Conservation (phyloP, 345 rosid genomes). For the Eucalyptus cloeziana region DNA sequence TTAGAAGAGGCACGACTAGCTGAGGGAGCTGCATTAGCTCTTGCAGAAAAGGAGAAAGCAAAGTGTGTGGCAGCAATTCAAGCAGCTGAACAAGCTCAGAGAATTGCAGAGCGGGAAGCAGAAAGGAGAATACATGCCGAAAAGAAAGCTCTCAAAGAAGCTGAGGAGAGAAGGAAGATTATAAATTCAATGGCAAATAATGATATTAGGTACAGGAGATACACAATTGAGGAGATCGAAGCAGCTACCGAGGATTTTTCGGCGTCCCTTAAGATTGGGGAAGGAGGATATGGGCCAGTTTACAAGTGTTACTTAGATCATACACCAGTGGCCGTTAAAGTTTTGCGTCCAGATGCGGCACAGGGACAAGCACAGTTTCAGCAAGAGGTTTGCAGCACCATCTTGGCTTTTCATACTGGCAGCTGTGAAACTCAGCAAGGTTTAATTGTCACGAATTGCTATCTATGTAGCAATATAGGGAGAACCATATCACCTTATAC, state of each 20-base stretch:
- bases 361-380: conserved; percentile 84
- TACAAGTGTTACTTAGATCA: conserved; percentile 50
- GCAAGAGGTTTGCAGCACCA: conserved; percentile 36
- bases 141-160: conserved; percentile 10
- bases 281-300: conserved; percentile 96
- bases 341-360: conserved; percentile 73
- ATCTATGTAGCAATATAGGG: neutral
- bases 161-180: conserved; percentile 14
- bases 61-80: conserved; percentile 48
- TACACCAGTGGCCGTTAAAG: conserved; percentile 78
- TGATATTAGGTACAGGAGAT: conserved; percentile 40
- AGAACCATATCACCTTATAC: neutral
- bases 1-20: conserved; percentile 35
- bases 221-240: conserved; percentile 73
- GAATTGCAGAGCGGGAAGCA: conserved; percentile 45
- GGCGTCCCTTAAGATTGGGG: conserved; percentile 56
- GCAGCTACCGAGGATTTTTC: conserved; percentile 49
- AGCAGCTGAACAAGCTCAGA: conserved; percentile 50
- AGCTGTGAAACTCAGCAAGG: neutral
- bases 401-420: neutral
- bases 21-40: conserved; percentile 48
- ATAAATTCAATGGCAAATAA: neutral
- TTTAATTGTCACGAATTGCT: neutral
- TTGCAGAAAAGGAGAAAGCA: conserved; percentile 48
- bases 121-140: conserved; percentile 45